phyloP scores from a whole-genome alignment of 2,329 filamentous ascomycete species.

The Pseudogymnoascus sp. region DNA sequence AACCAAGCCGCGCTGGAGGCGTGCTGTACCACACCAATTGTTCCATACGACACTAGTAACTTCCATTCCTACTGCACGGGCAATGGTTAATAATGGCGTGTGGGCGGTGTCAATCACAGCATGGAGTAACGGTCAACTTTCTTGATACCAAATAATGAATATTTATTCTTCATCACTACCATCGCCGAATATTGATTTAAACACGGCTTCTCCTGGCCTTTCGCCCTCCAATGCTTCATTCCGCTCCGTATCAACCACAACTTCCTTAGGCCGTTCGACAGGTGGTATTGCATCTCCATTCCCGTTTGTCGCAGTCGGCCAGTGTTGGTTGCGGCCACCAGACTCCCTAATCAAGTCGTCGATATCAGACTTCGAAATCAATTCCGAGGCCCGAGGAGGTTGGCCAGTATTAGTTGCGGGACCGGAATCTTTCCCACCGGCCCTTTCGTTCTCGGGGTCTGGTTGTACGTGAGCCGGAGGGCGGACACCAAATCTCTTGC shows the following conservation, averaged over 20 bases:
- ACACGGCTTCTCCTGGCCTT: slow-evolving; percentile 71
- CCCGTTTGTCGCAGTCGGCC: slow-evolving; percentile 12
- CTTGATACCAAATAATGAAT: not conserved
- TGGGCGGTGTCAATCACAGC: not conserved
- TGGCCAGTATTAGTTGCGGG: slow-evolving; percentile 11
- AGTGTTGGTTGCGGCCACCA: slow-evolving; percentile 25
- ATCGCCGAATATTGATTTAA: slow-evolving; percentile 90
- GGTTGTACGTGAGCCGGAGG: slow-evolving; percentile 61
- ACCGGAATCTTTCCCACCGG: slow-evolving; percentile 12
- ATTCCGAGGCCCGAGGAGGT: slow-evolving; percentile 33
- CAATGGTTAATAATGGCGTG: not conserved
- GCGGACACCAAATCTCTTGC: slow-evolving; percentile 88
- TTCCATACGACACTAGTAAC: too few species aligned
- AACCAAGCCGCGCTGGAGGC: too few species aligned
- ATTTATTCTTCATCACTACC: slow-evolving; percentile 57
- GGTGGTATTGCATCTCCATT: slow-evolving; percentile 7
- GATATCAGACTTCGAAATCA: slow-evolving; percentile 48
- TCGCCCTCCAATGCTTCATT: slow-evolving; percentile 73
- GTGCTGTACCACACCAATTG: too few species aligned
- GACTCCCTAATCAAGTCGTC: slow-evolving; percentile 46
- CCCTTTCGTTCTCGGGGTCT: slow-evolving; percentile 36
- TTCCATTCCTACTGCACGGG: not conserved
- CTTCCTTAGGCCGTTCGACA: slow-evolving; percentile 17
- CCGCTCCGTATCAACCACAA: slow-evolving; percentile 59
- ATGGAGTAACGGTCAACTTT: not conserved